These are phyloP conservation scores for Flagelloscypha sp. DNA, from an alignment of 768 basidiomycete species.

Conservation along the genomic window DNA sequence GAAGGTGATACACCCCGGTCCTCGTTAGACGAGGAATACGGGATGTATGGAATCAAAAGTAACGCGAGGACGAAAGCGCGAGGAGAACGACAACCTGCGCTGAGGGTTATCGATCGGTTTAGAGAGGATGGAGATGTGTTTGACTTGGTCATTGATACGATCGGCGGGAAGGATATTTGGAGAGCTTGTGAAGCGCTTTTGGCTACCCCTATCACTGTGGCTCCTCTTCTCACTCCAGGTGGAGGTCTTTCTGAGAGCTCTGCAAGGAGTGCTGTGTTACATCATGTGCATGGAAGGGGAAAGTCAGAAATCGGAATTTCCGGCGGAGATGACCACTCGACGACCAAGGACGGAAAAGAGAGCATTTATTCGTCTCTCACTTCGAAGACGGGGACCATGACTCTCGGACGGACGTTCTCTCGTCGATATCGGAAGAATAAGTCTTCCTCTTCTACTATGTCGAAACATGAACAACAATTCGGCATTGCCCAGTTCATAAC, in stretches of 20 bases:
- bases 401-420: too few species aligned
- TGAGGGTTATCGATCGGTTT: conserved; percentile 44
- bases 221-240: too few species aligned
- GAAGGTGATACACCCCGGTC: too few species aligned
- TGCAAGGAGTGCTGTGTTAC: conserved; percentile 15
- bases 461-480: too few species aligned
- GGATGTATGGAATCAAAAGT: too few species aligned
- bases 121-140: conserved; percentile 51
- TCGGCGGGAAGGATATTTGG: conserved; percentile 76
- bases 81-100: conserved; percentile 40
- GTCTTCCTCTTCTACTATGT: too few species aligned
- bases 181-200: conserved; percentile 63
- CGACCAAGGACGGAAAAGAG: not conserved
- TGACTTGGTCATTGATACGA: conserved; percentile 76
- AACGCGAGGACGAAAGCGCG: conserved; percentile 7
- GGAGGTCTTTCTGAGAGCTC: too few species aligned
- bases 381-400: conserved; percentile 9
- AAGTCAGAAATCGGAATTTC: conserved; percentile 14
- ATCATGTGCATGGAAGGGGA: conserved; percentile 12
- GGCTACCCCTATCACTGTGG: too few species aligned
- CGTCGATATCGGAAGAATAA: too few species aligned
- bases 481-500: conserved; percentile 62
- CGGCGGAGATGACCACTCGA: too few species aligned
- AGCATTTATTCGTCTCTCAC: not conserved
- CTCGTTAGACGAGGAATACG: too few species aligned